These are phyloP conservation scores for Ocimum tenuiflorum DNA, from an alignment of 257 asterid species.

Conservation along the genomic window DNA sequence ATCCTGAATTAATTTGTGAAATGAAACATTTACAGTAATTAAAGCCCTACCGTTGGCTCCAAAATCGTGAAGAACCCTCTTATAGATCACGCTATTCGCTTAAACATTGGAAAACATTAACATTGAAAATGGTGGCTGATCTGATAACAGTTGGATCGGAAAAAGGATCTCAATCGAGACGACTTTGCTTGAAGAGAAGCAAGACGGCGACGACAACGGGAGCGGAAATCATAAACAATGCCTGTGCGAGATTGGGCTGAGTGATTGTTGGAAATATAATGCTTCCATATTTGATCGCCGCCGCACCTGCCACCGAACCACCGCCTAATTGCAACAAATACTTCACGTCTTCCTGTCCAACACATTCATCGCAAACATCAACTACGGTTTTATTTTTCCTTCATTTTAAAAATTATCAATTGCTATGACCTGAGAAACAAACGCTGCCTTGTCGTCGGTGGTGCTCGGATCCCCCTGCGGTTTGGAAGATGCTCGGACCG, in stretches of 20 bases:
- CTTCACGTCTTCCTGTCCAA: slow-evolving; percentile 44
- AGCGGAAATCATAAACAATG: slow-evolving; percentile 40
- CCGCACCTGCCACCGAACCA: slow-evolving; percentile 56
- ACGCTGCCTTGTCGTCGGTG: background rate
- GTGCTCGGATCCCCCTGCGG: slow-evolving; percentile 5
- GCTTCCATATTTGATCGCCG: slow-evolving; percentile 63
- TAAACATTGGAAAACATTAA: too few species aligned
- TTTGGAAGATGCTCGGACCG: slow-evolving; percentile 20
- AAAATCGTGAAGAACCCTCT: too few species aligned
- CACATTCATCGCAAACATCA: background rate
- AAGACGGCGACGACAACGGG: slow-evolving; percentile 39
- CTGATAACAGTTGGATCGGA: too few species aligned
- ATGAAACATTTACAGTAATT: too few species aligned
- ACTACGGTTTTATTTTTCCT: too few species aligned
- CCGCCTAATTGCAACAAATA: slow-evolving; percentile 53
- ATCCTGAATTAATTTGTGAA: too few species aligned
- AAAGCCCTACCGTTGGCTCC: too few species aligned
- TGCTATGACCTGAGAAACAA: slow-evolving; percentile 24
- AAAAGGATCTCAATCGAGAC: too few species aligned
- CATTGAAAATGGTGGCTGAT: too few species aligned
- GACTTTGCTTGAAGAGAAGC: slow-evolving; percentile 39
- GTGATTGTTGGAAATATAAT: slow-evolving; percentile 45
- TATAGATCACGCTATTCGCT: too few species aligned
- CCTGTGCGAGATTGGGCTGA: slow-evolving; percentile 38
- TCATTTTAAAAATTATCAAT: background rate